Base-by-base conservation (phyloP, 2,329 filamentous ascomycete genomes). In the Endothia cerciana region DNA sequence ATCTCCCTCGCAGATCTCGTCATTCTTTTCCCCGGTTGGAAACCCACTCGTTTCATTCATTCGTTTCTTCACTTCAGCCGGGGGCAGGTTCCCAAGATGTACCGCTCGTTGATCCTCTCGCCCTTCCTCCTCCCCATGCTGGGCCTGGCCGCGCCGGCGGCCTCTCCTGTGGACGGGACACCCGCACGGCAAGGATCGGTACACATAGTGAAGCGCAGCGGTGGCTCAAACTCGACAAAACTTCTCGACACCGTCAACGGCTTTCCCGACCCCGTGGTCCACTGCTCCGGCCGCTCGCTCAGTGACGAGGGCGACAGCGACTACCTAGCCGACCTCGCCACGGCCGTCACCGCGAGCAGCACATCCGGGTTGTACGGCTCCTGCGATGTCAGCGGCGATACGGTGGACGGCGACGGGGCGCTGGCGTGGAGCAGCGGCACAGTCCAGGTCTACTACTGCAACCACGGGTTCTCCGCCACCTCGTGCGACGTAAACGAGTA, bases 371-470 rank as follows among this genome's bases (percentile, higher is more conserved):
- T 68, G 4, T 68, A 66, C 43, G 66, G 66, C 13, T 55, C 64
- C 15, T 68, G 66, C 53, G 64, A 68, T 43, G 30, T 60, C 22
- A 19, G 49, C 22, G 66, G 64, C 17, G 36, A 55, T n/a, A 41
- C 55, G 33, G 66, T 68, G 15, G 61, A 68, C 53, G 66, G 66
- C 28, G 45, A 65, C 43, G 66, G 66, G 7, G 56, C 40, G 15
- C 43, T 68, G 25, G 66, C 66, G 8, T 68, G 66, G 66, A 68
- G 62, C 49, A 68, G 66, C 40, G 66, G 66, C 1, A 19, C 13
- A 17, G 66, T 68, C 4, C 66, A 68, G 58, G 60, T 68, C 11
- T 68, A 68, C 40, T 68, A 68, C 19, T 68, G 66, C 38, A 68
- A 68, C 41, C 64, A 66, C 25, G 66, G 55, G 0, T 68, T 68